Evolutionary conservation across 2,329 filamentous ascomycete species (phyloP).

Genomic region (Diplodia seriata): DNA sequence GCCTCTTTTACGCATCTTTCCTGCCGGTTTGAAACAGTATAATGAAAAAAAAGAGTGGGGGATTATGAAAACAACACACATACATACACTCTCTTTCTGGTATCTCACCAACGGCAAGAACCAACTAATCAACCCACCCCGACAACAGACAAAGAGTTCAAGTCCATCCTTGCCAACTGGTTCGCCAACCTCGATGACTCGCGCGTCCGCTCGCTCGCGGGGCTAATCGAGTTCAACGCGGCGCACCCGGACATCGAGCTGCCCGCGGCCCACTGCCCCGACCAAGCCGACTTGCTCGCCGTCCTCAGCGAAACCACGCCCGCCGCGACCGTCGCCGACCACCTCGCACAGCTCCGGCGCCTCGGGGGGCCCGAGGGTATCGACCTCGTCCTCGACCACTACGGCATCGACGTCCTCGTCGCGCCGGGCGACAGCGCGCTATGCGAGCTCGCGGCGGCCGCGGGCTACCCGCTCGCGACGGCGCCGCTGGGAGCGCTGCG

Average conservation of each 20-base stretch:
- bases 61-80: too few species aligned
- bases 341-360: constrained; percentile 40
- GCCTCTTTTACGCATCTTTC: too few species aligned
- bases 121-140: not conserved
- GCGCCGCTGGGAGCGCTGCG: constrained; percentile 46
- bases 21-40: too few species aligned
- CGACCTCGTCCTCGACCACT: constrained; percentile 42
- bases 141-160: constrained; percentile 44
- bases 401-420: constrained; percentile 44
- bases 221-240: constrained; percentile 49
- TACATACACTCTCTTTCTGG: too few species aligned
- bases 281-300: constrained; percentile 47
- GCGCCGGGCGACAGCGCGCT: constrained; percentile 46
- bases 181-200: constrained; percentile 43
- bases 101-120: not conserved
- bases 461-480: constrained; percentile 46
- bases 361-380: constrained; percentile 45
- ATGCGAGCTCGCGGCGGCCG: constrained; percentile 46
- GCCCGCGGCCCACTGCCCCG: constrained; percentile 39
- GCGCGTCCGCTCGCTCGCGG: constrained; percentile 46
- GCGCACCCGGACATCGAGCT: constrained; percentile 47
- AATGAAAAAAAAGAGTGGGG: too few species aligned
- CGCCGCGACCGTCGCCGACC: constrained; percentile 34
- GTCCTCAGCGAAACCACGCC: constrained; percentile 40
- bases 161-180: constrained; percentile 44